Conservation (phyloP, 305 asterid genomes). For the Rubia balearica region DNA sequence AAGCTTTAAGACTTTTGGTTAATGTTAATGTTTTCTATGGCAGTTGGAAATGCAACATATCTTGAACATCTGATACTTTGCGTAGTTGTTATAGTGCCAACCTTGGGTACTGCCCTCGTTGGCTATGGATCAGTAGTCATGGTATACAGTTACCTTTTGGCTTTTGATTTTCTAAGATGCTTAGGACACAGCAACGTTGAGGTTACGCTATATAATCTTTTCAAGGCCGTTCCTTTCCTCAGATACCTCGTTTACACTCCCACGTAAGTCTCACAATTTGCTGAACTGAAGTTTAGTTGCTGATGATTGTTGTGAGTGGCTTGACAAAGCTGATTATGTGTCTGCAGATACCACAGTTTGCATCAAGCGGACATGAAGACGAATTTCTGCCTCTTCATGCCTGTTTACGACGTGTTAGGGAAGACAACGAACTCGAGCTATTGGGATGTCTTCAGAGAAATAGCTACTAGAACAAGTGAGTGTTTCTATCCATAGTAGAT, state of each 20-base stretch:
- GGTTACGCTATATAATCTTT: slow-evolving; percentile 43
- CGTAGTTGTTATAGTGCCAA: slow-evolving; percentile 57
- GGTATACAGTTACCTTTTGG: slow-evolving; percentile 55
- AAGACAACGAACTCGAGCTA: slow-evolving; percentile 48
- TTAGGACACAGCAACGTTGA: slow-evolving; percentile 76
- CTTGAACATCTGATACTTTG: slow-evolving; percentile 68
- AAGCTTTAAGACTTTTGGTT: background rate
- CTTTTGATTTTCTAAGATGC: slow-evolving; percentile 79
- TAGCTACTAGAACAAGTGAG: slow-evolving; percentile 60
- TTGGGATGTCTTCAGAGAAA: slow-evolving; percentile 61
- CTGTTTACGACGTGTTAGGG: slow-evolving; percentile 66
- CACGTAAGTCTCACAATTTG: slow-evolving; percentile 42
- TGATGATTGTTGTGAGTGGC: background rate
- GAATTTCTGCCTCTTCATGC: slow-evolving; percentile 94
- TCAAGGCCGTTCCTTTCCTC: slow-evolving; percentile 48
- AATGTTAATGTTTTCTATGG: slow-evolving; percentile 4
- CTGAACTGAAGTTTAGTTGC: slow-evolving; percentile 6
- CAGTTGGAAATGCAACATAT: slow-evolving; percentile 77
- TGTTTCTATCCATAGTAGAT: slow-evolving; percentile 11
- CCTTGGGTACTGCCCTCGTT: slow-evolving; percentile 45
- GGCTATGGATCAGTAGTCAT: slow-evolving; percentile 71
- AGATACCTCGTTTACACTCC: slow-evolving; percentile 58
- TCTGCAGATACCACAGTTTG: slow-evolving; percentile 68
- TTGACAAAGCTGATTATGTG: background rate
- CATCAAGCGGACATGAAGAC: slow-evolving; percentile 62